Evolutionary conservation across 1,139 yeast species (phyloP).

Genomic region (Yamadazyma trypodendri): DNA sequence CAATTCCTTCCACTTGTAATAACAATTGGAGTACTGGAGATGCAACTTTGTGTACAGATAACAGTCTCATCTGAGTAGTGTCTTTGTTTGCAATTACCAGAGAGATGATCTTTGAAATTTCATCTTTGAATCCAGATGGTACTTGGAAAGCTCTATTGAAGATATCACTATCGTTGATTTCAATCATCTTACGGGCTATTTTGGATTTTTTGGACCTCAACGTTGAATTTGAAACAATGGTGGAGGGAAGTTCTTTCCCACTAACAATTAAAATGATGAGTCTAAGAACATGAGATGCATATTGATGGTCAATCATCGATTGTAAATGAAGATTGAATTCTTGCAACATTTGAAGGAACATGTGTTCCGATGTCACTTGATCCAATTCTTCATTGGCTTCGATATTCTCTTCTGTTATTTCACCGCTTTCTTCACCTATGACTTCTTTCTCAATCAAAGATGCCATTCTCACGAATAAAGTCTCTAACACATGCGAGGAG

Average conservation of each 20-base stretch:
- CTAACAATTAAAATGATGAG: slow-evolving; percentile 67
- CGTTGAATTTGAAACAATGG: slow-evolving; percentile 69
- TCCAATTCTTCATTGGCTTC: slow-evolving; percentile 23
- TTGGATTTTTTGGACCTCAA: slow-evolving; percentile 84
- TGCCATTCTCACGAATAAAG: slow-evolving; percentile 74
- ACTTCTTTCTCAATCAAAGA: slow-evolving; percentile 73
- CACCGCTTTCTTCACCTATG: slow-evolving; percentile 30
- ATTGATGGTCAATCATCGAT: slow-evolving; percentile 68
- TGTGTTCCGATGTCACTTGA: slow-evolving; percentile 53
- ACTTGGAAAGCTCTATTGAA: slow-evolving; percentile 66
- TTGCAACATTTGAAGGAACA: slow-evolving; percentile 61
- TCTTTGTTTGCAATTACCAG: slow-evolving; percentile 41
- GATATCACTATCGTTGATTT: slow-evolving; percentile 73
- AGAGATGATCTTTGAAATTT: slow-evolving; percentile 47
- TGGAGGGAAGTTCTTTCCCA: slow-evolving; percentile 79
- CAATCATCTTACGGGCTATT: slow-evolving; percentile 91
- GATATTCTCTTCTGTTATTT: slow-evolving; percentile 26
- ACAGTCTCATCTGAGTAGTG: slow-evolving; percentile 56
- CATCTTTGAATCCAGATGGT: slow-evolving; percentile 69
- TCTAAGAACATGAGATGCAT: slow-evolving; percentile 86
- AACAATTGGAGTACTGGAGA: slow-evolving; percentile 86
- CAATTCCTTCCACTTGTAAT: slow-evolving; percentile 78
- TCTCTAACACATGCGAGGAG: slow-evolving; percentile 91
- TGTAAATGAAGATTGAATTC: slow-evolving; percentile 64
- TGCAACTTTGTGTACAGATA: slow-evolving; percentile 75